Conservation (phyloP, 352 stramenopile species). For the Phytophthora tubulina region DNA sequence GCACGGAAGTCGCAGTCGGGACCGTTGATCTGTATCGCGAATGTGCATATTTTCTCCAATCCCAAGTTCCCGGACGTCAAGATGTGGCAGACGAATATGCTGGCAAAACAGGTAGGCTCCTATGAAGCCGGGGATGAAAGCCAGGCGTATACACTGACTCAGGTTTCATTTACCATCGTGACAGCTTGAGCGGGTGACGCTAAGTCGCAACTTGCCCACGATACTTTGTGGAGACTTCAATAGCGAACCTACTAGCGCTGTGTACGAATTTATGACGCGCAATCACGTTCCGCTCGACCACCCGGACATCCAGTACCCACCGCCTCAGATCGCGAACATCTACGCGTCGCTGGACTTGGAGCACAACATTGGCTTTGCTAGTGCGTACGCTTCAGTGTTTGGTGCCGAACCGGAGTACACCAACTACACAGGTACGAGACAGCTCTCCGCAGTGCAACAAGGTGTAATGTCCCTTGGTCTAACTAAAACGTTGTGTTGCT, state of each 20-base stretch:
- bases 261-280: constrained; percentile 97
- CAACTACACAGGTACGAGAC: constrained; percentile 94
- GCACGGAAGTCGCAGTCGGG: constrained; percentile 61
- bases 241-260: constrained; percentile 95
- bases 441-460: neutral
- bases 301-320: constrained; percentile 90
- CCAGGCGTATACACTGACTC: constrained; percentile 1
- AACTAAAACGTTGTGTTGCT: constrained; percentile 10
- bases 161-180: neutral
- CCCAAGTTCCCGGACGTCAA: constrained; percentile 99
- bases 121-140: neutral
- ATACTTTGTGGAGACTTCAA: constrained; percentile 99
- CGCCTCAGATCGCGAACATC: constrained; percentile 74
- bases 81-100: constrained; percentile 96
- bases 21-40: constrained; percentile 94
- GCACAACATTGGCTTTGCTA: constrained; percentile 94
- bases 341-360: constrained; percentile 86
- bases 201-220: constrained; percentile 90
- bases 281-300: constrained; percentile 91
- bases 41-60: constrained; percentile 99
- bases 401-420: constrained; percentile 97
- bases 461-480: neutral
- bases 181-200: constrained; percentile 79
- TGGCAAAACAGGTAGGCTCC: constrained; percentile 81
- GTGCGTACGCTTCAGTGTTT: constrained; percentile 96